Base-by-base conservation (phyloP, 176 grass and related monocot species). In the Bolboschoenus planiculmis region DNA sequence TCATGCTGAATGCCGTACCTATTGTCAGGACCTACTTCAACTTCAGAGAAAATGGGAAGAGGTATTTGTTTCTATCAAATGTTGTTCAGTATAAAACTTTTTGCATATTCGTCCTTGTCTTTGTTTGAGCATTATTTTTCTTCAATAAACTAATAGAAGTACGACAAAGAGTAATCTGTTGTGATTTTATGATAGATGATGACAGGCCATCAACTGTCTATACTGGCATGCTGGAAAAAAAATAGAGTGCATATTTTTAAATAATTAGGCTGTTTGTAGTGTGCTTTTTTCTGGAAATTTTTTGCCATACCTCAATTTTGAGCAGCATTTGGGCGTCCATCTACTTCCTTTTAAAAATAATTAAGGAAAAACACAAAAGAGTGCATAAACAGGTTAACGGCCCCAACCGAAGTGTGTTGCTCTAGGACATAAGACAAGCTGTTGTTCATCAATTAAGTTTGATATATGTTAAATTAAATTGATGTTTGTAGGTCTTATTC, bases 41-140 rank as follows among this genome's bases (percentile, higher is more conserved):
- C 90, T 93, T 86, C 90, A 97, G 82, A 89, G 62, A 86, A 91
- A 88, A 80, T 93, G 89, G 91, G 89, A 93, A 39, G 89, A 97
- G 91, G 91, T 97, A 29, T 57, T 50, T 27, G 10, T 53, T 76
- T 76, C 26, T 24, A 37, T 75, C 23, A 29, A 74, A 13, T 74
- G n/a, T 43, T 43, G n/a, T 13, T 44, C n/a, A 40, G 15, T 37
- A 37, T 36, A 20, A 1, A 18, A 7, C 4, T 35, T 20, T 39
- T 67, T 67, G 31, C 6, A 20, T 20, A 21, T 67, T 31, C 37
- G 16, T 67, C 33, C 63, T 37, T 10, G 16, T 16, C 16, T n/a
- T 67, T 39, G 14, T 67, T 67, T 67, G 5, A n/a, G 63, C 63
- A 67, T 36, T 67, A 37, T 39, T 67, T 66, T 20, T 59, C 29